Percentiles rank a stretch among this genome's conserved stretches.
Evolutionary conservation across 1,284 basidiomycete genomes (phyloP).

Genomic region (Cryptococcus hybrid): DNA sequence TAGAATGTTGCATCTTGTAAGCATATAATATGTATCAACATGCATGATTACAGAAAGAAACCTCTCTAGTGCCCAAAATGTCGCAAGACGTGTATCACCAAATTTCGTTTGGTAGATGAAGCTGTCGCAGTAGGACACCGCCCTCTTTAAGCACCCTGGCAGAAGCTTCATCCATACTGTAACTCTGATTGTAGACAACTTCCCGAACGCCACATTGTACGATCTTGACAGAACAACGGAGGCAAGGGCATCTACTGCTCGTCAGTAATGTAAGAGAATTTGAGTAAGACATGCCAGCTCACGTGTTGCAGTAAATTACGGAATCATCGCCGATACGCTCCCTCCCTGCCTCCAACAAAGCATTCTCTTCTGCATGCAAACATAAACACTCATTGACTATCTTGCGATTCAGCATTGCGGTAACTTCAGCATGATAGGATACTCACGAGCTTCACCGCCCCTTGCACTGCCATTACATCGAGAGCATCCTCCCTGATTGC

Average conservation of each 20-base stretch:
- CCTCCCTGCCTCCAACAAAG: conserved; percentile 85
- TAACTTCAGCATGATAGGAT: not conserved
- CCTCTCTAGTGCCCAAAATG: not conserved
- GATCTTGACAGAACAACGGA: conserved; percentile 95
- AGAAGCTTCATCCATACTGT: conserved; percentile 90
- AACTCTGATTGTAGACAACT: conserved; percentile 94
- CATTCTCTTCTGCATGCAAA: conserved; percentile 98
- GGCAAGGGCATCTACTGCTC: conserved; percentile 80
- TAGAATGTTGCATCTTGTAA: no score
- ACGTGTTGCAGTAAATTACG: conserved; percentile 84
- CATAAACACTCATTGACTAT: conserved; percentile 80
- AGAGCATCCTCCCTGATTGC: conserved; percentile 75
- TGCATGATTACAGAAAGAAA: not conserved
- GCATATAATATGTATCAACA: not conserved
- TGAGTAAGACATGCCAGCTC: conserved; percentile 23
- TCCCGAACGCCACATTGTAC: conserved; percentile 83
- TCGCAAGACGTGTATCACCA: not conserved
- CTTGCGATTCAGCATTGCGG: not conserved
- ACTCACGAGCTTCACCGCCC: conserved; percentile 56
- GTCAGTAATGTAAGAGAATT: not conserved
- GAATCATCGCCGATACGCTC: conserved; percentile 78
- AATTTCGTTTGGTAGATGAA: conserved; percentile 32
- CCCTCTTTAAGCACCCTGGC: conserved; percentile 73
- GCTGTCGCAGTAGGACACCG: conserved; percentile 71
- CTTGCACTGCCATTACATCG: conserved; percentile 67